Base-by-base conservation (phyloP, 2,329 filamentous ascomycete species). In the Penicillium fuscoglaucum region DNA sequence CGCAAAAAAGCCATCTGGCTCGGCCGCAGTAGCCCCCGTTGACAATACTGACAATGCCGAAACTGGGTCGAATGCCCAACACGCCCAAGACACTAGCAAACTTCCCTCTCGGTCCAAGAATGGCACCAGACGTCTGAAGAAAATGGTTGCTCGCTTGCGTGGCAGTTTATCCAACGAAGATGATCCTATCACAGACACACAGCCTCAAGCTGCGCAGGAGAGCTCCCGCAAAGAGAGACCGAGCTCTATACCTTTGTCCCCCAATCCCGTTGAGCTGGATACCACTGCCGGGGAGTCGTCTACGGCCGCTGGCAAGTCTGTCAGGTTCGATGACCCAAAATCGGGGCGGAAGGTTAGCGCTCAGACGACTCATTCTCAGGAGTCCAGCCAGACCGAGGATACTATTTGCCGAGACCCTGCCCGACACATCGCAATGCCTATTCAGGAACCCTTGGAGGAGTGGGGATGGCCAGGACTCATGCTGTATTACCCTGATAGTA, bases 371-470 rank as follows among this genome's bases (percentile, higher is more conserved):
- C 51, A 65, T 19, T 76, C 75, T 13, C 66, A 68, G 21, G 61
- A 66, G 31, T 76, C 75, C 4, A 66, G 68, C n/a, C 59, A 59
- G n/a, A 76, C 71, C 7, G 68, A 57, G 17, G 57, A 51, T 15
- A 78, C 74, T 35, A 69, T 77, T n/a, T 63, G 61, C 53, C 74
- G 63, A 45, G 66, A 68, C 45, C 69, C 73, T 4, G 72, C 72
- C n/a, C 72, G 68, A 48, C 66, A 64, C 7, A 57, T 62, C 5
- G 65, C 61, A 8, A 63, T 59, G 48, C 66, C 66, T 10, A 69
- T 71, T 17, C 35, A 56, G 9, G 58, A 62, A 10, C 29, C 53
- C 9, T 35, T 47, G 17, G 61, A 57, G 13, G 54, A 58, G 2
- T 63, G 48, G 49, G 50, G 47, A 33, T 58, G 60, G 61, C 40